phyloP scores from a whole-genome alignment of 2,329 filamentous ascomycete species.

The Aspergillus ibericus region DNA sequence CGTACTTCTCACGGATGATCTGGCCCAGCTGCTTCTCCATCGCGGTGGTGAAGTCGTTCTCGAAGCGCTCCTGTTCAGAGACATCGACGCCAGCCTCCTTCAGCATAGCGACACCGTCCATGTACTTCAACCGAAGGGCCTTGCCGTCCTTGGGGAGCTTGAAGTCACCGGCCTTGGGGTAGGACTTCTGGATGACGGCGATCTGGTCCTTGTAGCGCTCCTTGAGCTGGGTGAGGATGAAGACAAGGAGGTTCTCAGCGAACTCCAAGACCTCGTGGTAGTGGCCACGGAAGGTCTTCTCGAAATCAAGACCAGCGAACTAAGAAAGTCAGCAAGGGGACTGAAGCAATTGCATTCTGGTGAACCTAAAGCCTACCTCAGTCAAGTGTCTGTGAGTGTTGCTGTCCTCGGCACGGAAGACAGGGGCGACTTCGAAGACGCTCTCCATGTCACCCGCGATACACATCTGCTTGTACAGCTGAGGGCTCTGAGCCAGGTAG shows the following conservation, averaged over 20 bases:
- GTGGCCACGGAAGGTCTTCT: constrained; percentile 51
- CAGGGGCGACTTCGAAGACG: constrained; percentile 65
- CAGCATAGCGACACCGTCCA: constrained; percentile 49
- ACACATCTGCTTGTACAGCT: constrained; percentile 69
- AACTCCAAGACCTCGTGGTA: constrained; percentile 54
- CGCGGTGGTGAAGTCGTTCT: constrained; percentile 49
- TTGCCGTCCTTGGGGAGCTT: constrained; percentile 51
- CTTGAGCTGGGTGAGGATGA: constrained; percentile 50
- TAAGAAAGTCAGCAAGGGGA: constrained; percentile 26
- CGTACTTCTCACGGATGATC: constrained; percentile 82
- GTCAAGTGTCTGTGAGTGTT: constrained; percentile 68
- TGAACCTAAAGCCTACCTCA: constrained; percentile 45
- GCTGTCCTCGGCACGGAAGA: constrained; percentile 68
- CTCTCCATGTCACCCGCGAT: constrained; percentile 63
- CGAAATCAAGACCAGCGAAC: constrained; percentile 55
- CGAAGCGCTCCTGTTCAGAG: constrained; percentile 49
- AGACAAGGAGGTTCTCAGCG: constrained; percentile 51
- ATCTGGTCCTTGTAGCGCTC: constrained; percentile 47
- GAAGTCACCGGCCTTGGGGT: constrained; percentile 53
- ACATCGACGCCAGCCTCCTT: constrained; percentile 53
- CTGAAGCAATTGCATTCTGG: background rate
- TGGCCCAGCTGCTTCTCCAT: constrained; percentile 72
- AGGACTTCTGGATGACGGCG: constrained; percentile 49
- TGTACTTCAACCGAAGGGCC: constrained; percentile 51
- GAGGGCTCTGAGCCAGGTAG: constrained; percentile 64